Evolutionary conservation across 139 green algal species (phyloP), one percentile per base, ranked within the genome.

Genomic region (Chlamydomonas applanata): DNA sequence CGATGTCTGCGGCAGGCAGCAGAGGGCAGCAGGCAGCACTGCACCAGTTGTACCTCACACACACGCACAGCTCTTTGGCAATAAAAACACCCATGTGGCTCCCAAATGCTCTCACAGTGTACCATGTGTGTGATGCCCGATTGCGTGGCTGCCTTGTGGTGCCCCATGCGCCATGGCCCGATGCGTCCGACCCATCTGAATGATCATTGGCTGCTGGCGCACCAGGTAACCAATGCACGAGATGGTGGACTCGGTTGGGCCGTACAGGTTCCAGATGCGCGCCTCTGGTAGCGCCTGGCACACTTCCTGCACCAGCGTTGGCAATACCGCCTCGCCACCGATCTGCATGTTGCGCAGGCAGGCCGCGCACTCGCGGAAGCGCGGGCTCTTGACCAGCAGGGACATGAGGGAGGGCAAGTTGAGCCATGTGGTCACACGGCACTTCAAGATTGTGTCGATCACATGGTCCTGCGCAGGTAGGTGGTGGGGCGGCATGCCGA

Each of bases 181-280:
- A 49, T 49, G 40, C 11, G 40, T 7, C 40, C 7, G 11, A 49
- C 40, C 40, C 40, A 49, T 49, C 7, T 49, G 40, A 7, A 49
- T 49, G 40, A 11, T 49, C n/a, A n/a, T n/a, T n/a, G n/a, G n/a
- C n/a, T n/a, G 40, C 11, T 11, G 7, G 11, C 40, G 7, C 11
- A 49, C 40, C 40, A 49, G 40, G 40, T 49, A 49, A 11, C 40
- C 40, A 11, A 49, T 49, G 46, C 40, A 69, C 4, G 30, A 33
- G 25, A 85, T 61, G 11, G 81, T 84, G 34, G 83, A 73, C 44
- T 88, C 81, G 9, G 75, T 84, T 22, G 79, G 75, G 25, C 84
- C 82, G 56, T 86, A 88, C 5, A 62, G 36, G 44, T 85, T 85
- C 40, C 67, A 25, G 44, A 88, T 30, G 40, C 40, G 40, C 24